These are phyloP conservation scores for Vigna trinervia DNA, from an alignment of 306 rosid genomes.

Conservation along the genomic window DNA sequence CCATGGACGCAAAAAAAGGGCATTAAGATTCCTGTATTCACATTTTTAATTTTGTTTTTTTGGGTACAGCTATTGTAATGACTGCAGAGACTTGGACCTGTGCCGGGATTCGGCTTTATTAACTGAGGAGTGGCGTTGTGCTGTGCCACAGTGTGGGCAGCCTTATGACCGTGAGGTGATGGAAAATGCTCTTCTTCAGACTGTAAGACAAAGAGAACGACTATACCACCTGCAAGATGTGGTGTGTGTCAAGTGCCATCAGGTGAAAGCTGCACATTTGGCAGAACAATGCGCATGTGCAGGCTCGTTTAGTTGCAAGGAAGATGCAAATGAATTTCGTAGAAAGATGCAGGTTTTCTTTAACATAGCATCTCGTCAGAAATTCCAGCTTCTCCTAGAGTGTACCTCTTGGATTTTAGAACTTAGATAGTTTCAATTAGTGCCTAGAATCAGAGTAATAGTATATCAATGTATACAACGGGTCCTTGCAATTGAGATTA, in stretches of 20 bases:
- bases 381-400: constrained; percentile 83
- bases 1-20: not conserved
- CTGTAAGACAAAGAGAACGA: constrained; percentile 85
- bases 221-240: constrained; percentile 85
- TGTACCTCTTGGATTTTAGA: constrained; percentile 82
- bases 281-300: constrained; percentile 86
- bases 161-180: constrained; percentile 83
- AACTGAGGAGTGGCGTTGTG: constrained; percentile 82
- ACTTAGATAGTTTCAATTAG: constrained; percentile 39
- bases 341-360: constrained; percentile 54
- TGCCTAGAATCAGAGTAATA: constrained; percentile 12
- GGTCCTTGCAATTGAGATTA: constrained; percentile 3
- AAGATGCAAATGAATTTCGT: constrained; percentile 57
- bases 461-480: constrained; percentile 11
- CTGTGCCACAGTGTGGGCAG: constrained; percentile 88
- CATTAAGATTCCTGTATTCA: constrained; percentile 24
- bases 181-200: constrained; percentile 84
- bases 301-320: constrained; percentile 80
- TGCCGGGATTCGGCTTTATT: constrained; percentile 72
- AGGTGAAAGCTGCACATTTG: constrained; percentile 88
- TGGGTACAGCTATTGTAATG: constrained; percentile 78
- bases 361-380: constrained; percentile 74
- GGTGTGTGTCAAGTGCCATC: constrained; percentile 69
- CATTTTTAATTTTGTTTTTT: not conserved
- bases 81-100: constrained; percentile 88